Conservation (phyloP, 345 rosid genomes). For the Eutrema heterophyllum region DNA sequence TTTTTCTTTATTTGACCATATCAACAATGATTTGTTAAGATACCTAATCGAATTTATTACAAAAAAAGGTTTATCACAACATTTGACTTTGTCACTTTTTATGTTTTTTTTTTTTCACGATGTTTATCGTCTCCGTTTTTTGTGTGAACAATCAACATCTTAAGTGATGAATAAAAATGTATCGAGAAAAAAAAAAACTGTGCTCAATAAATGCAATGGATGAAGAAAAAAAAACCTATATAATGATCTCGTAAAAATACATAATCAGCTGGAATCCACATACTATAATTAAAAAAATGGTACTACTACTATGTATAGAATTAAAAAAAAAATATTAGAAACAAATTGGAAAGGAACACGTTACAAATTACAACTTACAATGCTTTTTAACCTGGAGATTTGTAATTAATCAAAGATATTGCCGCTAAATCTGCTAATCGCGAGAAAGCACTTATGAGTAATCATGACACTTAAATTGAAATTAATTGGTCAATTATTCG, state of each 20-base stretch:
- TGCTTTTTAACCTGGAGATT: conserved; percentile 19
- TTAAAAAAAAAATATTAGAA: not conserved
- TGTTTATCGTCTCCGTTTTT: not conserved
- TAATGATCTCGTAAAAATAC: not conserved
- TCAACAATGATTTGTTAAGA: conserved; percentile 23
- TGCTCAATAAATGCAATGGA: not conserved
- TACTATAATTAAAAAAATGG: not conserved
- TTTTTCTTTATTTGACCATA: not conserved
- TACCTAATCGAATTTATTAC: not conserved
- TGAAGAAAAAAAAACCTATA: not conserved
- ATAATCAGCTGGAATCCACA: not conserved
- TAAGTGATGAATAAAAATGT: not conserved
- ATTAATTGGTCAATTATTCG: conserved; percentile 21
- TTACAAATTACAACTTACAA: conserved; percentile 26
- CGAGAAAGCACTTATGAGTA: conserved; percentile 26
- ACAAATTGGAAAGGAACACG: conserved; percentile 14
- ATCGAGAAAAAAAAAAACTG: not conserved
- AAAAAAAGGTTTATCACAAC: not conserved
- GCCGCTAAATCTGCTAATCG: conserved; percentile 23
- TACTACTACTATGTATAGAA: not conserved
- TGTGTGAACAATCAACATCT: not conserved
- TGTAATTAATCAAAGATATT: conserved; percentile 7
- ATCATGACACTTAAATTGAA: conserved; percentile 15
- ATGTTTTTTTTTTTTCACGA: no score
- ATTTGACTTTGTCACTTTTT: not conserved